Percentiles rank a stretch among this genome's conserved stretches.
Evolutionary conservation across 176 grass and related monocot genomes (phyloP).

Genomic region (Pontederia paniculata): DNA sequence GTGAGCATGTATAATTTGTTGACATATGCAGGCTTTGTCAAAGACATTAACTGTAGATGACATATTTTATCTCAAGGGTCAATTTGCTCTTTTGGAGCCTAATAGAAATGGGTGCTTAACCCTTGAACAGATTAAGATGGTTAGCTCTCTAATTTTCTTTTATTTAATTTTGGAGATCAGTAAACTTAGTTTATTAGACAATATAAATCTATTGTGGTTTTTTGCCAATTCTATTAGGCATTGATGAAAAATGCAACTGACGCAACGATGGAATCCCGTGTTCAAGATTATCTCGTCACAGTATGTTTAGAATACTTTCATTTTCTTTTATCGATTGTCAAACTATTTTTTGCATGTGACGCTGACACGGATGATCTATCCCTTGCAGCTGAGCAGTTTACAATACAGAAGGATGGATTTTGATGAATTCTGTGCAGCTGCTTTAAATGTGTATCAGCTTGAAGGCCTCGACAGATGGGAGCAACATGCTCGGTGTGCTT

Average conservation of each 20-base stretch:
- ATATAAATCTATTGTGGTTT: not conserved
- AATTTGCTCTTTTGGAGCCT: constrained; percentile 63
- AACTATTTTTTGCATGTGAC: too few species aligned
- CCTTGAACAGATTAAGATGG: constrained; percentile 73
- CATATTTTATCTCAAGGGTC: constrained; percentile 64
- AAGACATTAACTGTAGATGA: constrained; percentile 73
- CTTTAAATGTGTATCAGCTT: constrained; percentile 70
- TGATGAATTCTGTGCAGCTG: constrained; percentile 66
- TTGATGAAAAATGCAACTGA: constrained; percentile 62
- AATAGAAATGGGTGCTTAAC: constrained; percentile 65
- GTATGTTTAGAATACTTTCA: constrained; percentile 28
- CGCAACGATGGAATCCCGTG: constrained; percentile 70
- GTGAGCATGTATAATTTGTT: constrained; percentile 17
- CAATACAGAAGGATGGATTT: constrained; percentile 90
- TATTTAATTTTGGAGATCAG: not conserved
- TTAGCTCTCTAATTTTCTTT: constrained; percentile 19
- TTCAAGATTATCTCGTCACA: constrained; percentile 55
- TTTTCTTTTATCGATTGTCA: not conserved
- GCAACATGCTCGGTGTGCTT: constrained; percentile 65
- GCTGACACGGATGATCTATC: not conserved
- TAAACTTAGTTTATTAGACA: too few species aligned
- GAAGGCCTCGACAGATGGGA: constrained; percentile 85
- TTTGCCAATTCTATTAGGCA: constrained; percentile 20
- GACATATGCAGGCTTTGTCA: constrained; percentile 51
- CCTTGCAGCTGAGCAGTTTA: constrained; percentile 52